Base-by-base conservation (phyloP, 2,329 filamentous ascomycete genomes). In the Huntiella omanensis region DNA sequence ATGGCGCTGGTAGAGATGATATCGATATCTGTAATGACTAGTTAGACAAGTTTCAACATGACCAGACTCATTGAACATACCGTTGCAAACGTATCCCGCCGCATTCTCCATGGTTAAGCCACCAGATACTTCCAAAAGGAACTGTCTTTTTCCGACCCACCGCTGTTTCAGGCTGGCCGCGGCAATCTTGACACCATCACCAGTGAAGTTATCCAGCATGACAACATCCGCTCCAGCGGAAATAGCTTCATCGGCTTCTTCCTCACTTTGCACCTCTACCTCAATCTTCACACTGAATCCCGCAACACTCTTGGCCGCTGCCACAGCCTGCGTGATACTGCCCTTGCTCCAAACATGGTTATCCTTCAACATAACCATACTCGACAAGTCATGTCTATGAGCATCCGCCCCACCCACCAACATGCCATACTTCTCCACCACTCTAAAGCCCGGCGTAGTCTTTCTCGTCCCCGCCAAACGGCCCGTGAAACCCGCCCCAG, bases 361-460 rank as follows among this genome's bases (percentile, higher is more conserved):
- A 64, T 98, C 91, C 67, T 98, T 98, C 53, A 98, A 71, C 91
- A 98, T 98, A 48, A 87, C 87, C 91, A 98, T 96, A 53, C 80
- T 75, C 60, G 77, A 83, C 48, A 98, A 68, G 60, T 98, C 91
- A 64, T 94, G 84, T 32, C 91, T 71, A 62, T 98, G 91, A 2
- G 80, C 75, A 63, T 98, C 91, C 12, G 85, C 87, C 8, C 91
- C 91, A 48, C 88, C 91, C 12, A 93, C 80, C 16, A 95, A 67
- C 80, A 98, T 95, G 54, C 86, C 91, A 62, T 98, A 98, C 65
- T 98, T 98, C 64, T 98, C 91, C 7, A 96, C 87, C 4, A 96
- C 66, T 8, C 91, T 73, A 65, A 96, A 98, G 0, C 91, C 91
- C 0, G 91, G 91, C 0, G 91, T 98, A 0, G 91, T 98, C 68